Conservation (phyloP, 108 stramenopile species). For the Conticribra weissflogii region DNA sequence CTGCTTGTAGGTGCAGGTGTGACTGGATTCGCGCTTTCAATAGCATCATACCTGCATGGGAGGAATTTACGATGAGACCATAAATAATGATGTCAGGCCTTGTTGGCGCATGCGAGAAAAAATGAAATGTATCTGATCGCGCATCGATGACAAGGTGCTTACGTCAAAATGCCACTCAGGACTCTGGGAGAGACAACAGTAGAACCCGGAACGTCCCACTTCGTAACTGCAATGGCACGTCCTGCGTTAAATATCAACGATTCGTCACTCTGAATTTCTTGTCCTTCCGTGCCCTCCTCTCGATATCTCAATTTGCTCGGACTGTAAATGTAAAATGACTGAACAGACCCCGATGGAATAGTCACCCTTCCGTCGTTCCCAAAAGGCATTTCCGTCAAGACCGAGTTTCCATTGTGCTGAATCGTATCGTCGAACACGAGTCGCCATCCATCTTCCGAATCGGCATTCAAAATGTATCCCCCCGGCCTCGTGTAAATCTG, state of each 20-base stretch:
- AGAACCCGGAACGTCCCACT: slow-evolving; percentile 9
- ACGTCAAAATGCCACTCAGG: slow-evolving; percentile 12
- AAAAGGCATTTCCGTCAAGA: neutral
- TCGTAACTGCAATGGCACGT: slow-evolving; percentile 10
- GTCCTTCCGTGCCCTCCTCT: slow-evolving; percentile 7
- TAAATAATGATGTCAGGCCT: too few species aligned
- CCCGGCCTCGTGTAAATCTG: slow-evolving; percentile 16
- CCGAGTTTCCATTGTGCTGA: slow-evolving; percentile 4
- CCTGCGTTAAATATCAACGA: slow-evolving; percentile 15
- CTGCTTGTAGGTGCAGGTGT: neutral
- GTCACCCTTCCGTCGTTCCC: neutral
- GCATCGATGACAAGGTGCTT: too few species aligned
- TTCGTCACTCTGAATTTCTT: slow-evolving; percentile 6
- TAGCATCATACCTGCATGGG: neutral
- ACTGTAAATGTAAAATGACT: slow-evolving; percentile 18
- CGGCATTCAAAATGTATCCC: neutral
- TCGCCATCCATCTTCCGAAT: slow-evolving; percentile 9
- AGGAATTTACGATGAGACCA: too few species aligned
- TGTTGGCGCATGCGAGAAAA: too few species aligned
- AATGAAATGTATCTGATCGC: too few species aligned
- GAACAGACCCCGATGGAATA: slow-evolving; percentile 3
- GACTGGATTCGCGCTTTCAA: neutral
- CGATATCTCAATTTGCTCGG: slow-evolving; percentile 15
- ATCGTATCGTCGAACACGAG: slow-evolving; percentile 8
- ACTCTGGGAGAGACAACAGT: slow-evolving; percentile 1